Evolutionary conservation across 78 protist genomes (phyloP).

Genomic region (Andalucia godoyi): DNA sequence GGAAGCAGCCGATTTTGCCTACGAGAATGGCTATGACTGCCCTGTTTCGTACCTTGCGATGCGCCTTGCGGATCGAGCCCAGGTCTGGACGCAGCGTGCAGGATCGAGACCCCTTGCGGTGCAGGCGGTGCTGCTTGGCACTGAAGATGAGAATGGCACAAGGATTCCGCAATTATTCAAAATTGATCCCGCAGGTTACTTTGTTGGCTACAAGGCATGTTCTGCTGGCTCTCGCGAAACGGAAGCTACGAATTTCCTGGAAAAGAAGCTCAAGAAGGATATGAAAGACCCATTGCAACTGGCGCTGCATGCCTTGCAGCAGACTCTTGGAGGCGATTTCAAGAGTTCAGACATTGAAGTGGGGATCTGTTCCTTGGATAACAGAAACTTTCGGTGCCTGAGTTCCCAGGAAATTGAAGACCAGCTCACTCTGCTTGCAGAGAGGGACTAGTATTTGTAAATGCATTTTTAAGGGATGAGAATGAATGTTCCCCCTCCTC

Average conservation of each 20-base stretch:
- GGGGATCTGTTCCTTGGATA: constrained; percentile 36
- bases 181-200: constrained; percentile 89
- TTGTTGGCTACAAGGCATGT: constrained; percentile 69
- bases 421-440: constrained; percentile 75
- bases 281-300: constrained; percentile 19
- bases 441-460: constrained; percentile 49
- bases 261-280: constrained; percentile 80
- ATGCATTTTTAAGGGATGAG: not conserved
- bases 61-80: constrained; percentile 85
- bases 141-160: constrained; percentile 75
- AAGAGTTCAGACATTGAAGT: constrained; percentile 83
- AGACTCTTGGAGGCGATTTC: constrained; percentile 71
- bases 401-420: constrained; percentile 55
- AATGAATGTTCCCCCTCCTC: no score
- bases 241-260: constrained; percentile 86
- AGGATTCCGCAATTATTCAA: constrained; percentile 70
- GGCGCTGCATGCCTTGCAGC: constrained; percentile 76
- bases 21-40: constrained; percentile 64
- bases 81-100: constrained; percentile 82
- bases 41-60: constrained; percentile 75
- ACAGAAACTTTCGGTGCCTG: constrained; percentile 35
- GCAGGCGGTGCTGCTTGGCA: constrained; percentile 65
- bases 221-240: constrained; percentile 83
- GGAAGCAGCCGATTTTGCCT: constrained; percentile 78
- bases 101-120: constrained; percentile 81